These are phyloP conservation scores for Aegilops sharonensis DNA, from an alignment of 176 grass and related monocot species.

Conservation along the genomic window DNA sequence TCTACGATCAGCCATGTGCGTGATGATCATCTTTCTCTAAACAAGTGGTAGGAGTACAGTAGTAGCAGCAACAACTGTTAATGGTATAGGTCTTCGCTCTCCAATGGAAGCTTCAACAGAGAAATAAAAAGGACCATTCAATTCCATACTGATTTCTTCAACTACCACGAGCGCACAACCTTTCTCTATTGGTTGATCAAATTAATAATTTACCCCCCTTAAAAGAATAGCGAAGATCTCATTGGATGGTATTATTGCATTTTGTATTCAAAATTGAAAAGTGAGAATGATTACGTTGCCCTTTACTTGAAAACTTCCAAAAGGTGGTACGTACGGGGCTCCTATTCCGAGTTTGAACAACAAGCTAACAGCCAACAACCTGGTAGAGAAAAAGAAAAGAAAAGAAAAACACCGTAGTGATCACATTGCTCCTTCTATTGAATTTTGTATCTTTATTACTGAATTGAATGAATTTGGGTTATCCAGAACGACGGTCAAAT, in stretches of 20 bases:
- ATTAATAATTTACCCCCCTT: neutral
- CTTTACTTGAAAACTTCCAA: neutral
- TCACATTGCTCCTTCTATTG: neutral
- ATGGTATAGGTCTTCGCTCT: neutral
- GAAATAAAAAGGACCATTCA: neutral
- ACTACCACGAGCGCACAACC: neutral
- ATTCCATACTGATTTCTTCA: neutral
- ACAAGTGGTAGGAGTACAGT: neutral
- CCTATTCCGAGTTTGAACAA: neutral
- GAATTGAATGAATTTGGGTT: neutral
- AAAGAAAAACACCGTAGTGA: neutral
- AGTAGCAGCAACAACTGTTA: neutral
- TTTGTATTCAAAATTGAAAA: neutral
- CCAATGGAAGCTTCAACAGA: neutral
- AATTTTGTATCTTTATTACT: neutral
- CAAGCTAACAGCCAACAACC: neutral
- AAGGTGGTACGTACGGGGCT: neutral
- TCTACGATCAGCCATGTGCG: neutral
- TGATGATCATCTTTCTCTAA: neutral
- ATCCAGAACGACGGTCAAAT: neutral
- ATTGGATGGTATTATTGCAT: neutral
- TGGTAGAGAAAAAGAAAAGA: neutral
- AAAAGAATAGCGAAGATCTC: neutral
- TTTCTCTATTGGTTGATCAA: constrained; percentile 1
- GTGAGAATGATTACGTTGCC: neutral